phyloP scores from a whole-genome alignment of 768 basidiomycete species.

The Calocybe indica region DNA sequence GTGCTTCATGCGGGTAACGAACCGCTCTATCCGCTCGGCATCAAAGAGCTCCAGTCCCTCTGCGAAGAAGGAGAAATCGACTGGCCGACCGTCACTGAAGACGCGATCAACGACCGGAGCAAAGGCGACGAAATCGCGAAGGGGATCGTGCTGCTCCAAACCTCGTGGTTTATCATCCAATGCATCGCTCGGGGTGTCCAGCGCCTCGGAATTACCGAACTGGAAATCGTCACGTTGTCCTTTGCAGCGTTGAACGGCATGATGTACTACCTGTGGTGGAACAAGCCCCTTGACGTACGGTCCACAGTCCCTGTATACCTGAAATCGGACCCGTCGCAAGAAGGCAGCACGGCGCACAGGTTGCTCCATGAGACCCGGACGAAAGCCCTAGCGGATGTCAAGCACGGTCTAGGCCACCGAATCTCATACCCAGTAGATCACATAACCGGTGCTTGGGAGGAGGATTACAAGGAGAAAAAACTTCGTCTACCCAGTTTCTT shows the following conservation, averaged over 20 bases:
- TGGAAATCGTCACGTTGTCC: constrained; percentile 25
- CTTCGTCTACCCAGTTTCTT: neutral
- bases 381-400: neutral
- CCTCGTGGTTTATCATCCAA: constrained; percentile 24
- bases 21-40: neutral
- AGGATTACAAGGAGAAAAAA: neutral
- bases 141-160: constrained; percentile 18
- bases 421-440: neutral
- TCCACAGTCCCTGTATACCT: constrained; percentile 6
- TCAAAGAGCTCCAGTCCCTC: no score
- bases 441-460: neutral
- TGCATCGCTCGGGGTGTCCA: constrained; percentile 14
- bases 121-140: constrained; percentile 21
- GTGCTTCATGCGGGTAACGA: constrained; percentile 2
- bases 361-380: neutral
- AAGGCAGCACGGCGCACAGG: neutral
- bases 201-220: constrained; percentile 18
- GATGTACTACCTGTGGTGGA: constrained; percentile 27
- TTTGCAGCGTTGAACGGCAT: constrained; percentile 18
- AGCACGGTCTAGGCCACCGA: neutral
- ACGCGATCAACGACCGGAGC: constrained; percentile 19
- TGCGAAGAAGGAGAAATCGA: neutral
- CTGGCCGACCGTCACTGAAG: constrained; percentile 1
- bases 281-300: constrained; percentile 25
- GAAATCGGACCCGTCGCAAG: neutral